Evolutionary conservation across 192 early-diverging fungal species (phyloP).

Genomic region (Coemansia sp.): DNA sequence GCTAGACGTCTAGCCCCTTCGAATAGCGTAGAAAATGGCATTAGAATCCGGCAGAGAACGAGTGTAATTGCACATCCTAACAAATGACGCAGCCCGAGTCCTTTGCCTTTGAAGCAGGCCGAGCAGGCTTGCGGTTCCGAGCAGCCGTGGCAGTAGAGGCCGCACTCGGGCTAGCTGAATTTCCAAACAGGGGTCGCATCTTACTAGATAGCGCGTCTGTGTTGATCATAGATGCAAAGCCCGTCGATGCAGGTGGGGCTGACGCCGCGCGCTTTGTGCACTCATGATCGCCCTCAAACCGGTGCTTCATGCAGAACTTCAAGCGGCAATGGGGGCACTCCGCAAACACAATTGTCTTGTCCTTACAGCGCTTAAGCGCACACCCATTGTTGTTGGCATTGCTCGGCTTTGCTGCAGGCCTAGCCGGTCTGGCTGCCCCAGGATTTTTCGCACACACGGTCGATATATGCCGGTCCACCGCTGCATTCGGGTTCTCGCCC

Average conservation of each 20-base stretch:
- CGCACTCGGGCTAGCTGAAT: background rate
- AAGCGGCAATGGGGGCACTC: slow-evolving; percentile 63
- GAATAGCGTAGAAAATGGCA: no score
- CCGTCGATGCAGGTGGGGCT: slow-evolving; percentile 12
- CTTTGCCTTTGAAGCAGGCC: slow-evolving; percentile 14
- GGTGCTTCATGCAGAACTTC: slow-evolving; percentile 78
- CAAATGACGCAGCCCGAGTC: slow-evolving; percentile 32
- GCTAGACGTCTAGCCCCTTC: no score
- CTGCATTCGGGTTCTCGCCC: slow-evolving; percentile 72
- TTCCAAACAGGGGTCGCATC: slow-evolving; percentile 3
- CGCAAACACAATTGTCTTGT: slow-evolving; percentile 65
- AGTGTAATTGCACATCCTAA: background rate
- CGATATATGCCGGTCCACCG: slow-evolving; percentile 25
- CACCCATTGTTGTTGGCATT: slow-evolving; percentile 61
- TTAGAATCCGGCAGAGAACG: background rate
- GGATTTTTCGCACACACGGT: slow-evolving; percentile 11
- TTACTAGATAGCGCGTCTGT: background rate
- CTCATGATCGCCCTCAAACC: slow-evolving; percentile 68
- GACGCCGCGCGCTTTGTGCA: slow-evolving; percentile 49
- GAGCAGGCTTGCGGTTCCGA: slow-evolving; percentile 1
- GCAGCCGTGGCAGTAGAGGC: background rate
- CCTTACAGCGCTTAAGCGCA: slow-evolving; percentile 60
- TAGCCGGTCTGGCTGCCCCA: slow-evolving; percentile 51
- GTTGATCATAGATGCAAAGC: slow-evolving; percentile 14
- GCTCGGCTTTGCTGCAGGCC: slow-evolving; percentile 33